Percentiles rank a stretch among this genome's conserved stretches.
Conservation (phyloP, 257 asterid species). For the Forsythia suspensa region DNA sequence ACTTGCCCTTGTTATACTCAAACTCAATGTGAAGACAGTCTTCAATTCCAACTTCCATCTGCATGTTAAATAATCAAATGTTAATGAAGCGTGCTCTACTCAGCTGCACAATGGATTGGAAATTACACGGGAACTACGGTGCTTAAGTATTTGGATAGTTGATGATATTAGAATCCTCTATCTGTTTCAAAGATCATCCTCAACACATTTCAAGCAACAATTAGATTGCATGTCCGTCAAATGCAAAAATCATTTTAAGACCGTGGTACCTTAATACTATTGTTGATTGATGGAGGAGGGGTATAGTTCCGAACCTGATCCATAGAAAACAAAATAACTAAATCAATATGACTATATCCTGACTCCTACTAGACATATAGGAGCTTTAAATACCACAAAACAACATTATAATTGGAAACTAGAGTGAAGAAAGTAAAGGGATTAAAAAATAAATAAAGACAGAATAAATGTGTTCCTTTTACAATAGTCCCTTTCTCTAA, state of each 20-base stretch:
- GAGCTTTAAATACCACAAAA: not conserved
- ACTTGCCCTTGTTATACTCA: conserved; percentile 99
- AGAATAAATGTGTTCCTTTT: not conserved
- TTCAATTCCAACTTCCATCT: conserved; percentile 99
- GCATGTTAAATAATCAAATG: conserved; percentile 29
- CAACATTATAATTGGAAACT: not conserved
- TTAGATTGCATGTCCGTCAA: conserved; percentile 7
- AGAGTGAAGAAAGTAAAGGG: not conserved
- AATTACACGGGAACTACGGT: not conserved
- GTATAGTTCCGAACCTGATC: conserved; percentile 78
- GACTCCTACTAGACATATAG: not conserved
- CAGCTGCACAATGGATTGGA: conserved; percentile 11
- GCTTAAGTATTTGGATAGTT: not conserved
- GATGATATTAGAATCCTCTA: not conserved
- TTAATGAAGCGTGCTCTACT: conserved; percentile 5
- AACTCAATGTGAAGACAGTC: conserved; percentile 99
- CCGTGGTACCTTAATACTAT: conserved; percentile 83
- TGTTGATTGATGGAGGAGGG: conserved; percentile 81
- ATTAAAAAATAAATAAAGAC: not conserved
- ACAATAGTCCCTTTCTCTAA: not conserved
- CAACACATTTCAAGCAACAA: conserved; percentile 6
- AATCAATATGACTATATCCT: conserved; percentile 12
- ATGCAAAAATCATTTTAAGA: conserved; percentile 17
- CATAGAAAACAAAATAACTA: conserved; percentile 24
- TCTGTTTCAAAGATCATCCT: conserved; percentile 17